Conservation (phyloP, 2,329 filamentous ascomycete species). For the Fusarium burgessii region DNA sequence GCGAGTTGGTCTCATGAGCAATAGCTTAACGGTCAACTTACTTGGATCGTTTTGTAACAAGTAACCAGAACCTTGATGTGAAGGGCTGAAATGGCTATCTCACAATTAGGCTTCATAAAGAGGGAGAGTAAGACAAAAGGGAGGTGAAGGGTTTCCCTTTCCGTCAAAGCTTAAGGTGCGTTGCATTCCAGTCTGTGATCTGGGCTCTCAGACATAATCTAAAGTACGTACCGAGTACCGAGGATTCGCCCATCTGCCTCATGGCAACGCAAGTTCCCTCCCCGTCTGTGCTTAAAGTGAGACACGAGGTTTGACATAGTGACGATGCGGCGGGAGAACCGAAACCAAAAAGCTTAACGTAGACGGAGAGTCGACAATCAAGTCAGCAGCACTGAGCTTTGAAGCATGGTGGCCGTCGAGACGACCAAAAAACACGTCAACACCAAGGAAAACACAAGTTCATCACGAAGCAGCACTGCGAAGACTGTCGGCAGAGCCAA, state of each 20-base stretch:
- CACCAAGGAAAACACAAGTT: neutral
- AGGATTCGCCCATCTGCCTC: neutral
- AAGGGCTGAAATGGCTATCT: neutral
- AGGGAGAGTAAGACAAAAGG: constrained; percentile 11
- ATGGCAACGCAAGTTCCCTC: constrained; percentile 1
- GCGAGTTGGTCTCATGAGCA: neutral
- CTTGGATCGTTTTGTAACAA: neutral
- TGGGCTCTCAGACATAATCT: constrained; percentile 20
- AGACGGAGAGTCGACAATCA: neutral
- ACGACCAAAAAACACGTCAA: neutral
- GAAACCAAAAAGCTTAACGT: neutral
- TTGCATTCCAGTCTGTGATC: constrained; percentile 11
- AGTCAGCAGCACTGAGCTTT: neutral
- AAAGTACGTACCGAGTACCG: constrained; percentile 17
- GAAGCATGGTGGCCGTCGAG: neutral
- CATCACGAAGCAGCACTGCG: neutral
- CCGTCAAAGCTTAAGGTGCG: neutral
- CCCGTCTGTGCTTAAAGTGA: neutral
- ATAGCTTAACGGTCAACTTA: neutral
- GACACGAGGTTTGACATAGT: neutral
- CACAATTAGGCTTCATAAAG: neutral
- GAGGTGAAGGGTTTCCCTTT: constrained; percentile 4
- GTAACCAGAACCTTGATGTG: neutral
- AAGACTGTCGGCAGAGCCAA: neutral
- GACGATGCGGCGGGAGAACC: constrained; percentile 5